These are phyloP conservation scores for Suillus occidentalis DNA, from an alignment of 768 basidiomycete species.

Conservation along the genomic window DNA sequence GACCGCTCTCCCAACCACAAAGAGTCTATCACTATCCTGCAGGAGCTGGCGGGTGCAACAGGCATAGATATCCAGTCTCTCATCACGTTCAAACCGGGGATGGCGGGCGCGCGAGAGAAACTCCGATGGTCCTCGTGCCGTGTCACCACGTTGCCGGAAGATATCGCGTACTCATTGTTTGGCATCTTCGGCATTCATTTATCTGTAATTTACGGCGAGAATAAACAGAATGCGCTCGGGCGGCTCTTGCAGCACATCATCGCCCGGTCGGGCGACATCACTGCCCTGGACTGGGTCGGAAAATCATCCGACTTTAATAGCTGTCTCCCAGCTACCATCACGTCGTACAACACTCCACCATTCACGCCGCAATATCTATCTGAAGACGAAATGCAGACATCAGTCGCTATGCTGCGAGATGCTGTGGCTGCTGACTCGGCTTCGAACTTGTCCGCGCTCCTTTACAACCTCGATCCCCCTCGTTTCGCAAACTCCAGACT, in stretches of 20 bases:
- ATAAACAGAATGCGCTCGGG: not conserved
- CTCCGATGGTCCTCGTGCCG: not conserved
- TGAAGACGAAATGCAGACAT: not conserved
- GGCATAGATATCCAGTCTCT: not conserved
- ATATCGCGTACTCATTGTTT: not conserved
- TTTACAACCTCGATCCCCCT: not conserved
- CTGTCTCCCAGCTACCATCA: slow-evolving; percentile 5
- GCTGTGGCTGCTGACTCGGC: not conserved
- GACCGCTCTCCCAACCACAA: not conserved
- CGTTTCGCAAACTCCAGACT: not conserved
- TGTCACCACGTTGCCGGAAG: not conserved
- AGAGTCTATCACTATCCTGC: not conserved
- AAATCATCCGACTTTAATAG: slow-evolving; percentile 5
- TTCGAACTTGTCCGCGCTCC: not conserved
- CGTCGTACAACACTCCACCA: not conserved
- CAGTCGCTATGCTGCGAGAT: not conserved
- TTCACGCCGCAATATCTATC: not conserved
- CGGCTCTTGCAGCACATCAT: not conserved
- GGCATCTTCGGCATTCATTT: not conserved
- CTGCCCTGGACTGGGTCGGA: slow-evolving; percentile 3
- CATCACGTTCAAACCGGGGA: not conserved
- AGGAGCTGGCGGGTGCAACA: not conserved
- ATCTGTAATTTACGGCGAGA: not conserved
- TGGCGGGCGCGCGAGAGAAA: not conserved
- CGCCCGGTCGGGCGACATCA: not conserved